Evolutionary conservation across 371 early-diverging fungal genomes (phyloP), one percentile per base, ranked within the genome.

Genomic region (Umbelopsis sp.): DNA sequence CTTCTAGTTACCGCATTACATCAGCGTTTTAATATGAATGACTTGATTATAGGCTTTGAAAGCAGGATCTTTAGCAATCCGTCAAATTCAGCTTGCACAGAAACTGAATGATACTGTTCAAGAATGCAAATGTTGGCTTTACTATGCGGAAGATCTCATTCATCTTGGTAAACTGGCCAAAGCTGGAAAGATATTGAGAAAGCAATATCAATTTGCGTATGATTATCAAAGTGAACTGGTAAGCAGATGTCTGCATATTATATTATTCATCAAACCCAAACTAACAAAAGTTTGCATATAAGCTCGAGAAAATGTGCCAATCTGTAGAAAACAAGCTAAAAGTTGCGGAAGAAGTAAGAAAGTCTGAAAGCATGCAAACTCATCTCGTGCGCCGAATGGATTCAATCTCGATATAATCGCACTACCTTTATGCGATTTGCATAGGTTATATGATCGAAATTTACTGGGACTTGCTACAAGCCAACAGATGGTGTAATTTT

Each of bases 121-220:
- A 32, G 86, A 85, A 53, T 76, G 74, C 44, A 81, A 83, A 71
- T 85, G 86, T 57, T 85, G 86, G 86, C 64, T 85, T 9, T 85
- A 85, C 71, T 85, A 74, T 72, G 84, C 86, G 32, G 86, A 85
- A 65, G 86, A 83, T 67, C 65, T 81, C 29, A 80, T 85, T 14
- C 79, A 79, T 37, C 63, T 80, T 6, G 71, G 74, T 5, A 68
- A 71, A 22, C 66, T 79, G 22, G 70, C 74, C 11, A 72, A 69
- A 46, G 82, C 82, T 3, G 50, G 71, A n/a, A 72, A 66, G 32
- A 80, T 85, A 8, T 74, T 83, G 20, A 51, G 20, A 11, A 51
- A 29, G 4, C 84, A 85, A 66, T 12, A 18, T 7, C n/a, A 3
- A 10, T 76, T 74, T 44, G 80, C 76, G 25, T 32, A 53, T 0